A percentile compares a stretch with the other conserved stretches of the same genome.
Evolutionary conservation across 2,329 filamentous ascomycete genomes (phyloP).

Genomic region (Fusarium brachygibbosum): DNA sequence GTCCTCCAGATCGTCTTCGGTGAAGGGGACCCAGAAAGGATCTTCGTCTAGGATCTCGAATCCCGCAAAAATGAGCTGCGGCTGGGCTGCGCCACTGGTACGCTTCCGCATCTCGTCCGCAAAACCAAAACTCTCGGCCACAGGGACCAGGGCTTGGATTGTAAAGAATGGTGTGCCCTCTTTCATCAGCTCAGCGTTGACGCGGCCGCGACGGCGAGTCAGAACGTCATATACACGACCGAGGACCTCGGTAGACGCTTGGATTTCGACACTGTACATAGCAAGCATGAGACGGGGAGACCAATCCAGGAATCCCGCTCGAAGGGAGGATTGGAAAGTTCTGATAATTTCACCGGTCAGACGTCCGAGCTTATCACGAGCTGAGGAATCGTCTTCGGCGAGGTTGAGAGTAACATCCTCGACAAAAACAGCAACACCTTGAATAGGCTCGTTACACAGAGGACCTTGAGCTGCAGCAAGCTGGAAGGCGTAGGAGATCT

Average conservation of each 20-base stretch:
- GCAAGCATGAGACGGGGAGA: constrained; percentile 93
- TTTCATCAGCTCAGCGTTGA: constrained; percentile 91
- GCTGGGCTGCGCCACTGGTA: constrained; percentile 89
- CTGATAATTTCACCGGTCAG: constrained; percentile 95
- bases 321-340: constrained; percentile 85
- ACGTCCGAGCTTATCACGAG: constrained; percentile 77
- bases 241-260: constrained; percentile 94
- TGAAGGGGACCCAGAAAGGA: constrained; percentile 97
- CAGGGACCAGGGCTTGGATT: constrained; percentile 87
- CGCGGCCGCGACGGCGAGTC: constrained; percentile 90
- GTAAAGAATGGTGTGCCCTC: constrained; percentile 98
- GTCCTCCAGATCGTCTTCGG: constrained; percentile 96
- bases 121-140: constrained; percentile 96
- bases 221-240: constrained; percentile 97
- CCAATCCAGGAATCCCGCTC: constrained; percentile 93
- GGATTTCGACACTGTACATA: constrained; percentile 98
- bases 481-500: constrained; percentile 94
- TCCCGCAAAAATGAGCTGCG: constrained; percentile 92
- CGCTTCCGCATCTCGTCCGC: constrained; percentile 96
- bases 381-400: constrained; percentile 67
- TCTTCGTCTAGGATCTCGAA: constrained; percentile 96
- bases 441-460: constrained; percentile 91
- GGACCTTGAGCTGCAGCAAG: constrained; percentile 90
- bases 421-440: constrained; percentile 91
- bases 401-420: constrained; percentile 79